A percentile compares a stretch with the other conserved stretches of the same genome.
Conservation (phyloP, 306 rosid genomes). For the Trifolium repens region DNA sequence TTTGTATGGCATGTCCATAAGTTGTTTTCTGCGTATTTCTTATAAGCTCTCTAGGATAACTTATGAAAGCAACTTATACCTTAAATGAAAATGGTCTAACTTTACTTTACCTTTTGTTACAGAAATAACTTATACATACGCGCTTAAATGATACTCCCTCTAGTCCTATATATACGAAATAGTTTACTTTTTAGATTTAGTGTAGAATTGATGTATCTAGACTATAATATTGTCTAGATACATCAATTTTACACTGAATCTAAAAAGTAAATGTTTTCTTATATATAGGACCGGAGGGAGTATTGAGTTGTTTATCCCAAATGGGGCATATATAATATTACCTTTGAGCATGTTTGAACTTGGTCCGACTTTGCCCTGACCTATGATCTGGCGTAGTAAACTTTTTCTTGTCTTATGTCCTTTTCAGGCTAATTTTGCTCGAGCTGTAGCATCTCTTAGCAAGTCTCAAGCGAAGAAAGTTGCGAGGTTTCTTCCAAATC, state of each 20-base stretch:
- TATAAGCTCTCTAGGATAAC: background rate
- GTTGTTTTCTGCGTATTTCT: background rate
- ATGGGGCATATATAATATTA: background rate
- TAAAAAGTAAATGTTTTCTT: too few species aligned
- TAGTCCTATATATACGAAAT: too few species aligned
- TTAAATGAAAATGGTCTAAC: too few species aligned
- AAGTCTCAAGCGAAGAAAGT: constrained; percentile 93
- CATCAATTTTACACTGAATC: too few species aligned
- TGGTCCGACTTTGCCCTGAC: background rate
- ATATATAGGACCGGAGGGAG: too few species aligned
- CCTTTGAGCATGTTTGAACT: background rate
- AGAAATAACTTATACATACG: background rate
- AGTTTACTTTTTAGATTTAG: too few species aligned
- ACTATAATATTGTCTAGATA: too few species aligned
- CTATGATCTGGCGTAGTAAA: constrained; percentile 4
- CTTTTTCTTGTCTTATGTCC: background rate
- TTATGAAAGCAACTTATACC: too few species aligned
- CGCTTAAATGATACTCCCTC: background rate
- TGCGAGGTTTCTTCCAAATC: constrained; percentile 92
- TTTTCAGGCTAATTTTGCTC: constrained; percentile 80
- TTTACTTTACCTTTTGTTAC: background rate
- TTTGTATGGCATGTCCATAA: background rate
- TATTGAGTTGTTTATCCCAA: background rate
- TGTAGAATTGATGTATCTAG: too few species aligned
- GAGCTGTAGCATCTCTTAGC: constrained; percentile 90